Conservation (phyloP, 306 rosid species). For the Hylodesmum podocarpum region DNA sequence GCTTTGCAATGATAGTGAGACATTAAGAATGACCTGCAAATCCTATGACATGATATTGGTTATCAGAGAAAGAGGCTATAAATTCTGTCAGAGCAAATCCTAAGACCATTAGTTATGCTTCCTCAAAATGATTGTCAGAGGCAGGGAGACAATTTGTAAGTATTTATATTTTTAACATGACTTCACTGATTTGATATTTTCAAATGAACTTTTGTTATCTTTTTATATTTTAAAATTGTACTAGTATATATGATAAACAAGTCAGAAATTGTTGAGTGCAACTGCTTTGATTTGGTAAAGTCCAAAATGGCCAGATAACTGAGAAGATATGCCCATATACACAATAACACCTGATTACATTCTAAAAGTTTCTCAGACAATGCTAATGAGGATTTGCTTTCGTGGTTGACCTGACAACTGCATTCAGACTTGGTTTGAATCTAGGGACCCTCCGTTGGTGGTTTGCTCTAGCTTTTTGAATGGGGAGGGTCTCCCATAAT, state of each 20-base stretch:
- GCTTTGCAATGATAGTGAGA: constrained; percentile 10
- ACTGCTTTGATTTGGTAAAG: neutral
- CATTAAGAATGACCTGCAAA: neutral
- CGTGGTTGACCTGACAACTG: neutral
- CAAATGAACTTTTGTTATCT: neutral
- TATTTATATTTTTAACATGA: constrained; percentile 5
- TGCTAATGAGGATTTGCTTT: neutral
- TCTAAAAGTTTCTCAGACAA: neutral
- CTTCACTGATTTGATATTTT: constrained; percentile 12
- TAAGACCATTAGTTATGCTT: neutral
- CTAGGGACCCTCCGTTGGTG: neutral
- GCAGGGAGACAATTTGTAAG: constrained; percentile 9
- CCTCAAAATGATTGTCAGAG: constrained; percentile 21
- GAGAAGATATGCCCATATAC: neutral
- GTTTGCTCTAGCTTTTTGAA: neutral
- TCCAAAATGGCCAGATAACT: neutral
- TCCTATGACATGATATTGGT: neutral
- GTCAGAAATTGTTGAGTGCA: constrained; percentile 9
- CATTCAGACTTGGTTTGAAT: neutral
- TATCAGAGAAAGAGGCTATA: constrained; percentile 14
- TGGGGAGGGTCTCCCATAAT: neutral
- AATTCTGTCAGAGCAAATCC: constrained; percentile 18
- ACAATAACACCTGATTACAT: neutral
- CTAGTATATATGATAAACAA: neutral
- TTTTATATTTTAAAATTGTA: neutral